Base-by-base conservation (phyloP, 352 stramenopile species). In the Pythium sukuiense region DNA sequence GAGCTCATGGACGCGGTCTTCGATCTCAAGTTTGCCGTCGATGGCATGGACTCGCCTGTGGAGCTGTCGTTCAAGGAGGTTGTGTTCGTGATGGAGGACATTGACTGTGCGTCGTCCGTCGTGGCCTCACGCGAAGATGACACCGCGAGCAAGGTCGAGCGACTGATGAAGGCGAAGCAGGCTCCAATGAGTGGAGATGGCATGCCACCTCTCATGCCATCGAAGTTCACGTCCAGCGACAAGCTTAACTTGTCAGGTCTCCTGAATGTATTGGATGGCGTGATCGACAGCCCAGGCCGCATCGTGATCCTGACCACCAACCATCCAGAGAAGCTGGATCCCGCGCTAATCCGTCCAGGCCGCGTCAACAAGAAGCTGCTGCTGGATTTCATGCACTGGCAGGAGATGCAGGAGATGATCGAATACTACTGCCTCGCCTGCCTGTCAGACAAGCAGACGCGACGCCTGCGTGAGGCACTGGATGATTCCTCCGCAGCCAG, bases 401-500 rank as follows among this genome's bases (percentile, higher is more conserved):
- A 24, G 16, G 16, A 50, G 20, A 24, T 50, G 43, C 43, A 29
- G 18, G 16, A 50, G 16, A 50, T 50, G 43, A 50, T 50, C 43
- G 43, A 50, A 16, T 50, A 50, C 18, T 50, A 50, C 43, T 92
- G 74, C 55, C 50, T 52, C 24, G 62, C 63, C 41, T 65, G 39
- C 56, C 66, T 87, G 8, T 71, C 67, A 3, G 14, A 16, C 27
- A 27, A 69, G 18, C 69, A 85, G 48, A 61, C 57, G 24, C 49
- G 45, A 7, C 37, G 20, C 2, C 32, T 49, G 6, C 41, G 41
- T 49, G 41, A 49, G 41, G 16, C 41, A 13, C 5, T 49, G 14
- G 41, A 8, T 24, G 41, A 49, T 20, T 83, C 12, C 43, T 64
- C 3, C 26, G 11, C 24, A 69, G 66, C 37, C 45, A 45, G 55